Evolutionary conservation across 108 stramenopile genomes (phyloP).

Genomic region (Skeletonema tropicum): DNA sequence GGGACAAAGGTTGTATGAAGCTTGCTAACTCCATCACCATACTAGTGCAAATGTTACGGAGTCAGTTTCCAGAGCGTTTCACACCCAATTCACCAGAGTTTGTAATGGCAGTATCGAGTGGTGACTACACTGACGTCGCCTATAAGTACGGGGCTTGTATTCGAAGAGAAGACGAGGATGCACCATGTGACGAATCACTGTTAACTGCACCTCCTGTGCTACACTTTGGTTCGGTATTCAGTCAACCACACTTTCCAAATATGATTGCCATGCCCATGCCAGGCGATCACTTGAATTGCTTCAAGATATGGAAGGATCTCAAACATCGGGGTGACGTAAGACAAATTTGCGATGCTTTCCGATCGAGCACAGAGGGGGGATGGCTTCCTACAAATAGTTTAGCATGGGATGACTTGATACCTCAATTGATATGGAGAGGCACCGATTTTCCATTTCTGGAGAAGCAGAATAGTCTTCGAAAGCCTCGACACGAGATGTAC

Average conservation of each 20-base stretch:
- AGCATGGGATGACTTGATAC: slow-evolving; percentile 12
- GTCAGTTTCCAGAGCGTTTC: slow-evolving; percentile 2
- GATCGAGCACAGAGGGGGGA: neutral
- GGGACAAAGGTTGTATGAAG: slow-evolving; percentile 5
- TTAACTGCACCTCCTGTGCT: neutral
- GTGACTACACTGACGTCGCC: neutral
- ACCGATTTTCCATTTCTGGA: slow-evolving; percentile 7
- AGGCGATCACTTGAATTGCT: slow-evolving; percentile 1
- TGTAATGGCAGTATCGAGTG: slow-evolving; percentile 8
- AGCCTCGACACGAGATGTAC: neutral
- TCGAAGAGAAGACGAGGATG: neutral
- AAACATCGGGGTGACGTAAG: neutral
- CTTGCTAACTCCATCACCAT: neutral
- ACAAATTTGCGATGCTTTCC: neutral
- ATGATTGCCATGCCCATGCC: slow-evolving; percentile 9
- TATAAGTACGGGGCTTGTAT: neutral
- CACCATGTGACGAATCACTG: neutral
- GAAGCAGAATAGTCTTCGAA: neutral
- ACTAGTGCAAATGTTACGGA: neutral
- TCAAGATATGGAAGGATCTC: neutral
- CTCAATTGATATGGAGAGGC: slow-evolving; percentile 1
- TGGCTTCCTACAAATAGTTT: neutral
- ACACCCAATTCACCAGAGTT: slow-evolving; percentile 1
- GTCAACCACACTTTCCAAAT: neutral
- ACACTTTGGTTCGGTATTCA: neutral